A percentile compares a stretch with the other conserved stretches of the same genome.
Conservation (phyloP, 2,329 filamentous ascomycete genomes). For the Dendrostoma leiphaemia region DNA sequence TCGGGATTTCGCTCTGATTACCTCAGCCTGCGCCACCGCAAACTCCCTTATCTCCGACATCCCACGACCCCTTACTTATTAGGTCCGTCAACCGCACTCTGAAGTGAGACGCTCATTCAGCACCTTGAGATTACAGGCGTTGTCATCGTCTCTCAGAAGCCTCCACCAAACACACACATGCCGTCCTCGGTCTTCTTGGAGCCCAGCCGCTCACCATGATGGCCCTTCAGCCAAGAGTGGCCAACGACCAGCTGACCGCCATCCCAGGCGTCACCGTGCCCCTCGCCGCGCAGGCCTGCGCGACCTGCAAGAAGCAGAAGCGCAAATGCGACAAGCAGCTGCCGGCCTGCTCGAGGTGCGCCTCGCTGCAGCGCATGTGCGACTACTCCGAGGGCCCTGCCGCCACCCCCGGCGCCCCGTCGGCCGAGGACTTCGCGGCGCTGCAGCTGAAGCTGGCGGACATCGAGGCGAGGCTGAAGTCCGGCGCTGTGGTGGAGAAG, state of each 20-base stretch:
- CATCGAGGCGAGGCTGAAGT: constrained; percentile 35
- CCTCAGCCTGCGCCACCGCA: no score
- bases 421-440: constrained; percentile 36
- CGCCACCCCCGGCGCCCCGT: constrained; percentile 31
- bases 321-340: constrained; percentile 50
- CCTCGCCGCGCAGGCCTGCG: constrained; percentile 23
- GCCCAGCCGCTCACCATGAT: not conserved
- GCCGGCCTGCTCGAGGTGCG: constrained; percentile 46
- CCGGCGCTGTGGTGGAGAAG: not conserved
- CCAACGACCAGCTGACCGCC: not conserved
- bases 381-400: constrained; percentile 37
- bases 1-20: no score
- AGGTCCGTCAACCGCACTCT: no score
- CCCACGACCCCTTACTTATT: no score
- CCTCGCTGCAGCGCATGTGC: constrained; percentile 38
- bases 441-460: constrained; percentile 35
- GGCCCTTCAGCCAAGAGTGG: not conserved
- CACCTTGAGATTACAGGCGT: no score
- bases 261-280: constrained; percentile 11
- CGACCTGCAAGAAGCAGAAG: constrained; percentile 40
- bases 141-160: no score
- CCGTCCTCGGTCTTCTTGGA: no score
- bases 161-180: no score
- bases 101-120: no score
- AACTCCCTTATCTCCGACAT: no score